phyloP scores from a whole-genome alignment of 139 green algal species.

The Penium margaritaceum region DNA sequence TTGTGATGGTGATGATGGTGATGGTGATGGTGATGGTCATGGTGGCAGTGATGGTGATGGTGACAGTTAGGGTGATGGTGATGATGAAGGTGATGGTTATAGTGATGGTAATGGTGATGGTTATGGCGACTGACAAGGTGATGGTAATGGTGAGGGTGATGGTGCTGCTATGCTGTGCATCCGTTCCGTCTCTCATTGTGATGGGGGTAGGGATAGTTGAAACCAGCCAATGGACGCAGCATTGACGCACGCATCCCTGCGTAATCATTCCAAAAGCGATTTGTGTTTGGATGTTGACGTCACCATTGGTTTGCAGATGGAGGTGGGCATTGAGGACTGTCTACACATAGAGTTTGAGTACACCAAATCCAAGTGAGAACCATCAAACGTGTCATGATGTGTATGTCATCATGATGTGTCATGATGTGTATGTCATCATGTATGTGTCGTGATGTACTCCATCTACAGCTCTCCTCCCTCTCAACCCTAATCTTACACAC shows the following conservation, averaged over 20 bases:
- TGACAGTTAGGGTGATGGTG: neutral
- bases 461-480: no score
- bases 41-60: conserved; percentile 1
- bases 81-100: neutral
- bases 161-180: neutral
- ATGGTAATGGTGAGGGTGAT: neutral
- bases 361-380: conserved; percentile 59
- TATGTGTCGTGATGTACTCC: no score
- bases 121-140: no score
- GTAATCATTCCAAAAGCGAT: no score
- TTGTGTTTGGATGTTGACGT: no score
- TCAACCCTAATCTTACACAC: no score
- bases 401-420: no score
- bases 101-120: no score
- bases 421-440: no score
- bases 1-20: neutral
- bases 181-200: neutral
- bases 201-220: neutral
- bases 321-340: conserved; percentile 99
- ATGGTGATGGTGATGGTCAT: neutral
- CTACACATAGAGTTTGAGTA: conserved; percentile 99
- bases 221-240: neutral
- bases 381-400: no score
- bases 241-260: neutral
- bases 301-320: conserved; percentile 65